phyloP scores from a whole-genome alignment of 768 basidiomycete genomes.

The Cyclocybe aegerita region DNA sequence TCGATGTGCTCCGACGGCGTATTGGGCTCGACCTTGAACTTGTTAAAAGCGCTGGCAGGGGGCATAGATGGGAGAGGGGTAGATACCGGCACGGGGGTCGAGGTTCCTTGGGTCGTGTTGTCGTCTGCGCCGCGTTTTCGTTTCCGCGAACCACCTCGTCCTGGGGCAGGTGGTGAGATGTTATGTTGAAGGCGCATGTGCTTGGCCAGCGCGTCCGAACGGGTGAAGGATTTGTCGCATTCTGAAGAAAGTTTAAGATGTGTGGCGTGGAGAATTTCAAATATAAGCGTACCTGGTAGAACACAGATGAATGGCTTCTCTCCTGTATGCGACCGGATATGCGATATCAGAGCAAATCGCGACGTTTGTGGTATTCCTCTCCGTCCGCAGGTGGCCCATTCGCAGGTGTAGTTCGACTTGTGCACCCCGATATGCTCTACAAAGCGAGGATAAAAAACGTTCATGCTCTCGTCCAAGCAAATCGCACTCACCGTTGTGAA shows the following conservation, averaged over 20 bases:
- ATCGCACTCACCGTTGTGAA: constrained; percentile 66
- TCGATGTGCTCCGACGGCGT: constrained; percentile 38
- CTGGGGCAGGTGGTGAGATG: constrained; percentile 70
- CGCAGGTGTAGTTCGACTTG: constrained; percentile 85
- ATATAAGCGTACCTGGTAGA: constrained; percentile 59
- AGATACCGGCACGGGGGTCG: constrained; percentile 19
- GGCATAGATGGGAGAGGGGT: constrained; percentile 24
- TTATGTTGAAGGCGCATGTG: constrained; percentile 91
- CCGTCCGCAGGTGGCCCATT: constrained; percentile 83
- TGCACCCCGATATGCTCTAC: constrained; percentile 80
- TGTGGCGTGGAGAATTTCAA: neutral
- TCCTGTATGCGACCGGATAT: constrained; percentile 90
- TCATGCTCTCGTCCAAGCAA: neutral
- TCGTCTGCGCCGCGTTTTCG: constrained; percentile 61
- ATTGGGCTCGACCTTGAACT: constrained; percentile 63
- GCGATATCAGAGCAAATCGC: constrained; percentile 87
- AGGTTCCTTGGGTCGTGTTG: constrained; percentile 20
- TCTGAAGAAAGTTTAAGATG: constrained; percentile 42
- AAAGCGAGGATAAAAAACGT: constrained; percentile 6
- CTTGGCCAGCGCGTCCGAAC: constrained; percentile 90
- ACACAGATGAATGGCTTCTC: constrained; percentile 91
- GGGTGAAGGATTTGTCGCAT: constrained; percentile 94
- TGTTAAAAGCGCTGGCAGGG: constrained; percentile 43
- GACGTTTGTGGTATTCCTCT: constrained; percentile 84
- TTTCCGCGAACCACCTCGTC: constrained; percentile 67